These are phyloP conservation scores for Colletotrichum higginsianum DNA, from an alignment of 2,329 filamentous ascomycete genomes.

Conservation along the genomic window DNA sequence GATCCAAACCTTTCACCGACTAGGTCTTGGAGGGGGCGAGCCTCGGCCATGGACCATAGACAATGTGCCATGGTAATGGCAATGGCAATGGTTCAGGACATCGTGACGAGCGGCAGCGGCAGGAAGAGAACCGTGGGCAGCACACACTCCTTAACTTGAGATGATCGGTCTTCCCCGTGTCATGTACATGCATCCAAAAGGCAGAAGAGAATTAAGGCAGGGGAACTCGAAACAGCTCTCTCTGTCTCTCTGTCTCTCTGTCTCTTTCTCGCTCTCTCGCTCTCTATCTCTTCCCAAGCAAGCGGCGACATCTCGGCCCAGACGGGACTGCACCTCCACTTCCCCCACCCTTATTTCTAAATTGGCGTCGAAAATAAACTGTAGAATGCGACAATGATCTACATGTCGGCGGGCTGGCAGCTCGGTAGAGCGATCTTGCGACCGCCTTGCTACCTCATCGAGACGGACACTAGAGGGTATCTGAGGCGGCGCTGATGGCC, in stretches of 20 bases:
- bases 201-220: neutral
- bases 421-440: constrained; percentile 28
- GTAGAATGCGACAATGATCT: constrained; percentile 33
- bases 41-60: no score
- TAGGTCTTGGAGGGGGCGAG: neutral
- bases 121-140: neutral
- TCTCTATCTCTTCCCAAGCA: neutral
- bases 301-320: constrained; percentile 30
- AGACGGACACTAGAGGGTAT: constrained; percentile 12
- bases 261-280: no score
- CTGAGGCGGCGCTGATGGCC: constrained; percentile 20
- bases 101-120: constrained; percentile 13
- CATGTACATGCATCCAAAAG: neutral
- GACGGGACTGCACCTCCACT: constrained; percentile 25
- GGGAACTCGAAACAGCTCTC: constrained; percentile 28
- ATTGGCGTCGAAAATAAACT: no score
- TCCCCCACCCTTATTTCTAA: neutral
- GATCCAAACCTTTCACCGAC: constrained; percentile 34
- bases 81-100: neutral
- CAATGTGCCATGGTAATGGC: no score
- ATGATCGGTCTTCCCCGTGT: constrained; percentile 21
- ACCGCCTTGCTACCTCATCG: constrained; percentile 25
- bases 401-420: constrained; percentile 13
- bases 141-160: neutral
- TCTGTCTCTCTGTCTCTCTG: no score